Conservation (phyloP, 495 filamentous ascomycete genomes). For the Lophiostoma macrostomum region DNA sequence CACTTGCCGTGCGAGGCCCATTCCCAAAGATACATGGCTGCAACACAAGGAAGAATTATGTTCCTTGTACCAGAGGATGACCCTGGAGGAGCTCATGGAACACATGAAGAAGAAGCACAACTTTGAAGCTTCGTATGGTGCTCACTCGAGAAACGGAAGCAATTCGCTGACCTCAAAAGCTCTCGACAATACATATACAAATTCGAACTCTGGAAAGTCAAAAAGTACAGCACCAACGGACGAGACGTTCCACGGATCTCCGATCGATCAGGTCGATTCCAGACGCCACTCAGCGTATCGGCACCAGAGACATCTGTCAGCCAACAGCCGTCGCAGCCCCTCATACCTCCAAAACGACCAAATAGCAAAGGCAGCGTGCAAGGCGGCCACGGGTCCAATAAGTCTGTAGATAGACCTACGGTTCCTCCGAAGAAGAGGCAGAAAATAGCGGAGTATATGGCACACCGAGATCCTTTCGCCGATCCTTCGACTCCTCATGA, state of each 20-base stretch:
- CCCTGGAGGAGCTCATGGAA: constrained; percentile 2
- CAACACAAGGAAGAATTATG: constrained; percentile 13
- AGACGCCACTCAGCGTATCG: background rate
- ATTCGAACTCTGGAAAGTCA: constrained; percentile 4
- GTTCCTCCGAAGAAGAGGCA: constrained; percentile 23
- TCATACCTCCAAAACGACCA: constrained; percentile 9
- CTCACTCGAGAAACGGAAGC: background rate
- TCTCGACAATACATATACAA: constrained; percentile 13
- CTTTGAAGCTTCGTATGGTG: constrained; percentile 16
- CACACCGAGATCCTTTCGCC: constrained; percentile 2
- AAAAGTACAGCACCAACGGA: constrained; percentile 13
- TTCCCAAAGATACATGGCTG: constrained; percentile 7
- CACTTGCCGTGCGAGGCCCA: background rate
- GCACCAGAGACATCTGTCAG: background rate
- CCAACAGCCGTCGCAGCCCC: background rate
- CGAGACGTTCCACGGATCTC: background rate
- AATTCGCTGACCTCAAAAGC: constrained; percentile 1
- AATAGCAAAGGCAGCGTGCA: constrained; percentile 23
- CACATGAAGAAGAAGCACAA: constrained; percentile 7
- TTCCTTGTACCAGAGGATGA: constrained; percentile 1
- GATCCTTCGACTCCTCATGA: background rate
- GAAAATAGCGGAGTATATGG: constrained; percentile 14
- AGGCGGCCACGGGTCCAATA: background rate
- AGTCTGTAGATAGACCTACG: constrained; percentile 10
- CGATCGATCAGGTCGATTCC: background rate